Evolutionary conservation across 768 basidiomycete species (phyloP).

Genomic region (Lenzites betulinus): DNA sequence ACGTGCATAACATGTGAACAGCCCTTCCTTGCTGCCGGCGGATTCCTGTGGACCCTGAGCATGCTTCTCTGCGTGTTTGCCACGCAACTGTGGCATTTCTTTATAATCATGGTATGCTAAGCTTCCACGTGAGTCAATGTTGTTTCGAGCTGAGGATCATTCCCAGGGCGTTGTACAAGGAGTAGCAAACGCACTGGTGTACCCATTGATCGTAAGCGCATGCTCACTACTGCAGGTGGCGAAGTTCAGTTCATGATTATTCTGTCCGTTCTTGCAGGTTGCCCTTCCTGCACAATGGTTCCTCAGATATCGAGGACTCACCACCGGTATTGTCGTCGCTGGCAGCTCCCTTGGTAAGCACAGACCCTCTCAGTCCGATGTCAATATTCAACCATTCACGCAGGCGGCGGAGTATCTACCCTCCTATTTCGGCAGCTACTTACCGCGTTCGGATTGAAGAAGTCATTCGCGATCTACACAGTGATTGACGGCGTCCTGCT

Average conservation of each 20-base stretch:
- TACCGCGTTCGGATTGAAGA: constrained; percentile 17
- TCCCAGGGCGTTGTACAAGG: constrained; percentile 25
- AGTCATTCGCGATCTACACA: constrained; percentile 26
- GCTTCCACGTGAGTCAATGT: neutral
- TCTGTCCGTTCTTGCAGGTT: constrained; percentile 8
- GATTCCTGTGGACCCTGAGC: constrained; percentile 29
- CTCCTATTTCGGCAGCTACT: constrained; percentile 27
- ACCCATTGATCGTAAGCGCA: constrained; percentile 22
- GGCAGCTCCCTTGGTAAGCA: constrained; percentile 27
- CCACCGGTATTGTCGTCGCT: constrained; percentile 37
- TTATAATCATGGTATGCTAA: constrained; percentile 24
- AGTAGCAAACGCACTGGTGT: constrained; percentile 20
- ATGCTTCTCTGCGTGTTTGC: constrained; percentile 25
- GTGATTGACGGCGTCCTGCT: constrained; percentile 23
- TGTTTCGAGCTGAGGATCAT: neutral
- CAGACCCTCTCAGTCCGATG: no score
- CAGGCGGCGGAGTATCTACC: constrained; percentile 27
- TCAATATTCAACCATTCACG: neutral
- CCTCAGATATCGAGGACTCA: constrained; percentile 31
- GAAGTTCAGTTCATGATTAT: no score
- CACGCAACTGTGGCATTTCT: constrained; percentile 28
- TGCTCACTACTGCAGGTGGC: neutral
- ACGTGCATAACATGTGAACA: constrained; percentile 3
- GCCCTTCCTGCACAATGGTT: constrained; percentile 36
- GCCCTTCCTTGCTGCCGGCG: constrained; percentile 23